Base-by-base conservation (phyloP, 176 grass and related monocot species). In the Elymus sibiricus region DNA sequence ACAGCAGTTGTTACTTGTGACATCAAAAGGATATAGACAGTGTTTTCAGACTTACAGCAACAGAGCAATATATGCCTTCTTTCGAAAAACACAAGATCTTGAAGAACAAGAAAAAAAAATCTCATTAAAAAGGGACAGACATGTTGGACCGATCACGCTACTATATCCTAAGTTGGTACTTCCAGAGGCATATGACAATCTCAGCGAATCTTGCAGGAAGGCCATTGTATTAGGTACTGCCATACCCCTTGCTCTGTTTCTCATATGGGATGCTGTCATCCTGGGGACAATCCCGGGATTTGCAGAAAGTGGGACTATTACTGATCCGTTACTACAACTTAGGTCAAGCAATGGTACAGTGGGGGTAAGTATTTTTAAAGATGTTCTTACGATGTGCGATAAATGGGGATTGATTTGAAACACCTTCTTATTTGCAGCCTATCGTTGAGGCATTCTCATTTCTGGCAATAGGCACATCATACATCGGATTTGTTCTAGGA, bases 401-500 rank as follows among this genome's bases (percentile, higher is more conserved):
- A 76, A 73, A 47, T n/a, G 13, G 51, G 27, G 17, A 29, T 43
- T 84, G 79, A 87, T 56, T 39, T 76, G 35, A 39, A 83, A 73
- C 47, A 1, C 34, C 68, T 85, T 77, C 29, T 72, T 66, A 35
- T 84, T 73, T 89, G 87, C 84, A 98, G 95, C 95, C 93, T 71
- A 92, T 98, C 4, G 83, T 98, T 81, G 91, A 98, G 62, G 78
- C 79, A 24, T 98, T 98, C 88, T 98, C 93, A 88, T 98, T 98
- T 89, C 90, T 98, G 25, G 95, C 95, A 72, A 98, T 98, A 78
- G 91, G 88, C 68, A 98, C 95, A 73, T 98, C 95, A 77, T 98
- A 94, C 77, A 98, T 94, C 70, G 95, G 95, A 81, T 98, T 98
- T 81, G 81, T 98, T 88, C 91, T 98, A 81, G 95, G 95, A 80